phyloP scores from a whole-genome alignment of 2,329 filamentous ascomycete genomes.

The Aureobasidium sp. region DNA sequence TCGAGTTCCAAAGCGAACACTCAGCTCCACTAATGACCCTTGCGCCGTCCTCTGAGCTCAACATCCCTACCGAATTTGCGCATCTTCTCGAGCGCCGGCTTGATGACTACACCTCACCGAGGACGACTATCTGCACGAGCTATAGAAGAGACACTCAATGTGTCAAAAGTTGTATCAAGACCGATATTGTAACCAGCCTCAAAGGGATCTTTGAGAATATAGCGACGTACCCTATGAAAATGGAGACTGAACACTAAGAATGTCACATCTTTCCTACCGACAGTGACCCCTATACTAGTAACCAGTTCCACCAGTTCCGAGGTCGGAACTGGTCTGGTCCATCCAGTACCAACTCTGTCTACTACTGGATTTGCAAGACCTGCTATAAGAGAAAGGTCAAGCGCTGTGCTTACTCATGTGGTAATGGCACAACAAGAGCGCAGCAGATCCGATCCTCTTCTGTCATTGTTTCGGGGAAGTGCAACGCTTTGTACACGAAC shows the following conservation, averaged over 20 bases:
- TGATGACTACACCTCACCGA: neutral
- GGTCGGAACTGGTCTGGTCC: neutral
- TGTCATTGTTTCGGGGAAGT: slow-evolving; percentile 61
- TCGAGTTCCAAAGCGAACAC: too few relatives aligned
- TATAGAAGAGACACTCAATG: slow-evolving; percentile 1
- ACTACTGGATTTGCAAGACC: too few relatives aligned
- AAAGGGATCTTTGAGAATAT: slow-evolving; percentile 4
- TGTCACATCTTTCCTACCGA: neutral
- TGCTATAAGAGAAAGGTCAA: too few relatives aligned
- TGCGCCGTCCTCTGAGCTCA: too few relatives aligned
- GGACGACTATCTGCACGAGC: neutral
- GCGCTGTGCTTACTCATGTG: too few relatives aligned
- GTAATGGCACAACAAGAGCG: too few relatives aligned
- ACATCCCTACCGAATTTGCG: too few relatives aligned
- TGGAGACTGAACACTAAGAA: neutral
- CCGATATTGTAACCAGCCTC: neutral
- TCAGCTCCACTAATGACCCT: too few relatives aligned
- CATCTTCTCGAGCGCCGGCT: neutral
- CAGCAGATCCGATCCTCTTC: slow-evolving; percentile 60
- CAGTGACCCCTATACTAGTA: neutral
- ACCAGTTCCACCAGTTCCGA: neutral
- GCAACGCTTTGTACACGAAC: slow-evolving; percentile 66
- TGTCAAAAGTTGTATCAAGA: neutral
- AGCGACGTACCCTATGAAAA: neutral
- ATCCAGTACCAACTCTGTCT: too few relatives aligned